Evolutionary conservation across 768 basidiomycete species (phyloP).

Genomic region (Dentipellis sp.): DNA sequence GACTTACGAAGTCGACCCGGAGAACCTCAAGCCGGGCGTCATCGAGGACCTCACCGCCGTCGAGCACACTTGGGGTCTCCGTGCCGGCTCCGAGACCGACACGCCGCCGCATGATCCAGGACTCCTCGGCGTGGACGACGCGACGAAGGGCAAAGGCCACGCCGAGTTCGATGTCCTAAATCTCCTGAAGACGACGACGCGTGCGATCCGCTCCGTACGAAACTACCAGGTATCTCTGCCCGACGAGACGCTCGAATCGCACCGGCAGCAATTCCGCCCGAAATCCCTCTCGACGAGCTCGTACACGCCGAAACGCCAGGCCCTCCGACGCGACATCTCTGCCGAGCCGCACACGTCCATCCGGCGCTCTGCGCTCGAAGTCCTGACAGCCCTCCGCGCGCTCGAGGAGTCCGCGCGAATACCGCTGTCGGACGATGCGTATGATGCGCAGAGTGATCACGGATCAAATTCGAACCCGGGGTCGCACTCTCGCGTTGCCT

Average conservation of each 20-base stretch:
- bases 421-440: slow-evolving; percentile 73
- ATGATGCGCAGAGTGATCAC: slow-evolving; percentile 71
- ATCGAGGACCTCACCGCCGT: slow-evolving; percentile 65
- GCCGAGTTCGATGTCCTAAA: slow-evolving; percentile 52
- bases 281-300: slow-evolving; percentile 28
- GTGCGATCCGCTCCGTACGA: slow-evolving; percentile 71
- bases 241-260: slow-evolving; percentile 52
- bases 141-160: not conserved
- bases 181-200: slow-evolving; percentile 70
- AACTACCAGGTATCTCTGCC: slow-evolving; percentile 80
- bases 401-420: slow-evolving; percentile 74
- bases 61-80: slow-evolving; percentile 53
- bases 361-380: slow-evolving; percentile 73
- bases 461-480: slow-evolving; percentile 14
- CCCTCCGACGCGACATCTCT: slow-evolving; percentile 24
- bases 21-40: slow-evolving; percentile 66
- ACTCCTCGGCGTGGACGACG: slow-evolving; percentile 4
- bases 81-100: slow-evolving; percentile 3
- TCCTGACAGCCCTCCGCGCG: slow-evolving; percentile 68
- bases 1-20: slow-evolving; percentile 65
- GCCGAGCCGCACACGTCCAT: slow-evolving; percentile 61
- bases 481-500: slow-evolving; percentile 32
- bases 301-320: slow-evolving; percentile 25
- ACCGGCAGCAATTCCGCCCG: slow-evolving; percentile 42
- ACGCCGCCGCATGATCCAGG: not conserved